Percentiles rank a stretch among this genome's conserved stretches.
These are phyloP conservation scores for Gigaspora rosea DNA, from an alignment of 192 early-diverging fungal species.

Conservation along the genomic window DNA sequence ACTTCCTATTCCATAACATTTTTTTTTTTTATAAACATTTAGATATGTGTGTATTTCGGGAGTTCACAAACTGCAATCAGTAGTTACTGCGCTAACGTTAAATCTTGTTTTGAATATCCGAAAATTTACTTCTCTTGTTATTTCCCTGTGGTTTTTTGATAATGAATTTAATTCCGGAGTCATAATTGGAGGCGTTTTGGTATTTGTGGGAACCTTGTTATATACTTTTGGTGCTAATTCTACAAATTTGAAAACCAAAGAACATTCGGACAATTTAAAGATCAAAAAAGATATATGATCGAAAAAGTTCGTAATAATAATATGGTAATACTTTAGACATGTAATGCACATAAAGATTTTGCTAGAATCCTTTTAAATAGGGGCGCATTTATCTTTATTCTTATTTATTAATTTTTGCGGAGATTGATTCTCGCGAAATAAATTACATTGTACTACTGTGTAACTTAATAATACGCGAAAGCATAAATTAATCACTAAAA, in stretches of 20 bases:
- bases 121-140: slow-evolving; percentile 79
- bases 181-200: slow-evolving; percentile 68
- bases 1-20: background rate
- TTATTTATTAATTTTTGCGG: too few relatives aligned
- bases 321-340: too few relatives aligned
- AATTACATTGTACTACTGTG: too few relatives aligned
- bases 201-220: slow-evolving; percentile 77
- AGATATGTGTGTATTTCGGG: slow-evolving; percentile 86
- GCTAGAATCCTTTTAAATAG: too few relatives aligned
- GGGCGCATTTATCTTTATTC: too few relatives aligned
- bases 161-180: slow-evolving; percentile 71
- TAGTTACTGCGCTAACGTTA: slow-evolving; percentile 78
- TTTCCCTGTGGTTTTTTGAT: slow-evolving; percentile 79
- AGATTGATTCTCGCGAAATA: too few relatives aligned
- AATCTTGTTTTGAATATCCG: slow-evolving; percentile 87
- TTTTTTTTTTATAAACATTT: slow-evolving; percentile 10
- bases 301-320: too few relatives aligned
- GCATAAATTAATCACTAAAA: too few relatives aligned
- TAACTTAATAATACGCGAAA: too few relatives aligned
- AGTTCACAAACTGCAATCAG: slow-evolving; percentile 76
- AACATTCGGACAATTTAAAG: background rate
- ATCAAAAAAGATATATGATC: background rate
- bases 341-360: too few relatives aligned
- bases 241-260: background rate
- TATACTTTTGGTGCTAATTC: slow-evolving; percentile 52